These are phyloP conservation scores for peach (Prunus persica) DNA, from an alignment of 306 rosid species.

Conservation along the genomic window Prunus_persica_NCBIv2 NC_034013.1:2739001-2739500, in stretches of 20 bases:
- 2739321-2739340: background rate
- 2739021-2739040: too few species aligned
- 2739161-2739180: too few species aligned
- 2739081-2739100: too few species aligned
- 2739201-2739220: slow-evolving; percentile 18
- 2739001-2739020: too few species aligned
- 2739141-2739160: too few species aligned
- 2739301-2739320: background rate
- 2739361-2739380: slow-evolving; percentile 8
- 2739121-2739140: too few species aligned
- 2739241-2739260: slow-evolving; percentile 32
- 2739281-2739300: slow-evolving; percentile 13
- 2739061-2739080: too few species aligned
- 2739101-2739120: too few species aligned
- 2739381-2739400: background rate
- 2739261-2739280: slow-evolving; percentile 13
- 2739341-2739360: background rate
- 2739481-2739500: background rate
- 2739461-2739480: background rate
- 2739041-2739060: too few species aligned
- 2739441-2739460: background rate
- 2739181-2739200: background rate
- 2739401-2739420: background rate
- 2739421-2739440: background rate
- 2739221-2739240: background rate